Evolutionary conservation across 176 grass and related monocot species (phyloP).

Genomic region (Areca catechu): DNA sequence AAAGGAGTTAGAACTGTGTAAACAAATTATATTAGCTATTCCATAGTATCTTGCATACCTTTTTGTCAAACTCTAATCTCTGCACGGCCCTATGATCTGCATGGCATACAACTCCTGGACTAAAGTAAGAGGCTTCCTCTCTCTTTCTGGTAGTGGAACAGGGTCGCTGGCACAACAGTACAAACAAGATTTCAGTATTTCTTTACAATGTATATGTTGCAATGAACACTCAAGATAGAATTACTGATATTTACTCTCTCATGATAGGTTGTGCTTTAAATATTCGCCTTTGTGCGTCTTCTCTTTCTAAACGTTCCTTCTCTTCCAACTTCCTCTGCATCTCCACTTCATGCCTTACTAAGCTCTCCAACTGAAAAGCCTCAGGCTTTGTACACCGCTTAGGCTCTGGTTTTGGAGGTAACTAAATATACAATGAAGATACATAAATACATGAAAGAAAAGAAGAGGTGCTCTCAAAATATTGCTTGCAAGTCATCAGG

Average conservation of each 20-base stretch:
- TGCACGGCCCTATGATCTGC: conserved; percentile 64
- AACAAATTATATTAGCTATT: too few species aligned
- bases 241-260: conserved; percentile 46
- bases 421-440: conserved; percentile 25
- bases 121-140: conserved; percentile 81
- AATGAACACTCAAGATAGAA: too few species aligned
- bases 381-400: conserved; percentile 81
- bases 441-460: conserved; percentile 4
- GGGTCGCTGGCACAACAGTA: conserved; percentile 53
- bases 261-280: conserved; percentile 70
- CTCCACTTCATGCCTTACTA: conserved; percentile 77
- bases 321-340: conserved; percentile 62
- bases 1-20: too few species aligned
- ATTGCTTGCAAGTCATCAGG: too few species aligned
- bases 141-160: conserved; percentile 65
- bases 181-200: conserved; percentile 6
- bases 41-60: conserved; percentile 16
- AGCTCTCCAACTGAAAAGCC: conserved; percentile 79
- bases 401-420: conserved; percentile 74
- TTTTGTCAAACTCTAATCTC: conserved; percentile 85
- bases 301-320: conserved; percentile 41
- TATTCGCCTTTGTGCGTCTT: conserved; percentile 56
- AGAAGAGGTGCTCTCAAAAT: too few species aligned
- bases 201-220: not conserved
- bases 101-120: conserved; percentile 59